Conservation (phyloP, 2,329 filamentous ascomycete genomes). For the Fusarium sp. region DNA sequence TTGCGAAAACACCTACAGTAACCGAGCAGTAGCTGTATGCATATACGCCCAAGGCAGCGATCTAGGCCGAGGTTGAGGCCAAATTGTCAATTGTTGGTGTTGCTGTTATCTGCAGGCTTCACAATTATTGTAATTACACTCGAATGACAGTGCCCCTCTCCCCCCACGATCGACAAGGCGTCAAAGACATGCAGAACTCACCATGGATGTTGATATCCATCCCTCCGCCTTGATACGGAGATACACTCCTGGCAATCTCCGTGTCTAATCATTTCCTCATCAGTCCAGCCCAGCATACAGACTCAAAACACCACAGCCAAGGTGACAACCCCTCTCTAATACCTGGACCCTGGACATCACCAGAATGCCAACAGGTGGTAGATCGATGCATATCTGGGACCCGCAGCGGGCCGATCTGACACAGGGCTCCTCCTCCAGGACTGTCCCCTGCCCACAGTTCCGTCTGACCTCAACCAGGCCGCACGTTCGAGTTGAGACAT, state of each 20-base stretch:
- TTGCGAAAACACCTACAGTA: slow-evolving; percentile 27
- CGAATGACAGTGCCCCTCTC: not conserved
- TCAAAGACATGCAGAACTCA: slow-evolving; percentile 13
- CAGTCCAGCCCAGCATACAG: slow-evolving; percentile 5
- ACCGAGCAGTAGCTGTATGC: slow-evolving; percentile 12
- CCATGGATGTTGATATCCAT: slow-evolving; percentile 3
- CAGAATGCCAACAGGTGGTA: slow-evolving; percentile 33
- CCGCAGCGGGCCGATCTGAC: slow-evolving; percentile 42
- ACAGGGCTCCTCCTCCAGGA: slow-evolving; percentile 24
- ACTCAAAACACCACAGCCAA: not conserved
- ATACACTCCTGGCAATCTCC: slow-evolving; percentile 13
- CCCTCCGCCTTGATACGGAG: slow-evolving; percentile 12
- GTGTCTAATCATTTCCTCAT: slow-evolving; percentile 12
- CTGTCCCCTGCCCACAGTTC: not conserved
- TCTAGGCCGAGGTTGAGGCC: not conserved
- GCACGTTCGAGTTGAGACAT: slow-evolving; percentile 18
- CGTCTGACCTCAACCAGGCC: not conserved
- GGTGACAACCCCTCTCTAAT: not conserved
- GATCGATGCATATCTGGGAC: slow-evolving; percentile 36
- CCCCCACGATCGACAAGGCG: slow-evolving; percentile 29
- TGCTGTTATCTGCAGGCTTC: slow-evolving; percentile 10
- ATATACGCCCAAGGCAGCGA: not conserved
- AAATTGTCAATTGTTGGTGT: not conserved
- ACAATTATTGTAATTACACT: not conserved
- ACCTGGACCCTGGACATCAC: slow-evolving; percentile 23